Conservation (phyloP, 2,329 filamentous ascomycete genomes). For the Colletotrichum sansevieriae region DNA sequence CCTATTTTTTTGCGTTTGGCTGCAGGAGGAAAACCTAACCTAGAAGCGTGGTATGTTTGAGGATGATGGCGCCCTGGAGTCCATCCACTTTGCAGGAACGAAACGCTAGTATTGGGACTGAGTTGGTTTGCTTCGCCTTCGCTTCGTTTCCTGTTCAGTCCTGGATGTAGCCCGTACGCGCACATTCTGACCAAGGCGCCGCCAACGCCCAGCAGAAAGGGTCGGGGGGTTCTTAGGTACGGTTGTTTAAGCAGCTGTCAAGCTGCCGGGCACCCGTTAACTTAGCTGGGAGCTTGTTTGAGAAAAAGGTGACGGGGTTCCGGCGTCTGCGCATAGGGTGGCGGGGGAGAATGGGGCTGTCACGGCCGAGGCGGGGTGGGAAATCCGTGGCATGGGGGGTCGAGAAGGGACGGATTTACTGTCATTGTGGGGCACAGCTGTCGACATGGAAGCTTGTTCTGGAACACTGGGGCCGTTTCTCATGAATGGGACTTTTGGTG, state of each 20-base stretch:
- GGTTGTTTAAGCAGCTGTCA: conserved; percentile 21
- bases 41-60: neutral
- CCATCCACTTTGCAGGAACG: conserved; percentile 5
- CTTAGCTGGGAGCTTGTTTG: conserved; percentile 23
- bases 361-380: conserved; percentile 26
- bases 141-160: conserved; percentile 17
- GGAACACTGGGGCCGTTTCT: conserved; percentile 31
- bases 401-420: conserved; percentile 10
- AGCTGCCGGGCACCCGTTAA: neutral
- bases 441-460: conserved; percentile 31
- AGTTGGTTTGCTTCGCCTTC: neutral
- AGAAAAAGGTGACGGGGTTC: conserved; percentile 22
- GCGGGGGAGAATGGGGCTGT: conserved; percentile 25
- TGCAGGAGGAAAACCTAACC: neutral
- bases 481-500: conserved; percentile 1
- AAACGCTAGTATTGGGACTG: conserved; percentile 27
- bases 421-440: neutral
- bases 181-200: conserved; percentile 14
- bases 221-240: neutral
- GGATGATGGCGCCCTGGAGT: neutral
- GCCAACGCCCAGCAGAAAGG: neutral
- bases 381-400: conserved; percentile 10
- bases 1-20: conserved; percentile 3
- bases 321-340: conserved; percentile 10
- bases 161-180: conserved; percentile 1